Percentiles rank a stretch among this genome's conserved stretches.
phyloP scores from a whole-genome alignment of 805 yeast genomes.

The Ogataea thermomethanolica region DNA sequence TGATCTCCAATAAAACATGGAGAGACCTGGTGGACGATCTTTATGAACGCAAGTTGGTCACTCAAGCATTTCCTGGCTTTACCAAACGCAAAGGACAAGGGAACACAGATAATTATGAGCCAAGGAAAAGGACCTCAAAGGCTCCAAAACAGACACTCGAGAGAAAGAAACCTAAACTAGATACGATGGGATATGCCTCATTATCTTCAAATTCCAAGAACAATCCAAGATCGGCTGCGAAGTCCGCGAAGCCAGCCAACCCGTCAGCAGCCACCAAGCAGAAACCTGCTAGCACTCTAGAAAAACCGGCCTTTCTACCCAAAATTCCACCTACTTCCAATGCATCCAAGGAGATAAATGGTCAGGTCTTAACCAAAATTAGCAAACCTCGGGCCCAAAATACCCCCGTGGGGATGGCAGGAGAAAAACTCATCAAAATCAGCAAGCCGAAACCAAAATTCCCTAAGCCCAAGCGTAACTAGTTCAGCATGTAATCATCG shows the following conservation, averaged over 20 bases:
- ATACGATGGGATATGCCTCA: slow-evolving; percentile 4
- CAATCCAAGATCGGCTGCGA: no score
- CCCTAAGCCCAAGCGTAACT: slow-evolving; percentile 8
- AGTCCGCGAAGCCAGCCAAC: not conserved
- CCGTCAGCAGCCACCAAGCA: not conserved
- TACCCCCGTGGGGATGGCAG: slow-evolving; percentile 4
- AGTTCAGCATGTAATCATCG: not conserved
- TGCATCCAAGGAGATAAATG: no score
- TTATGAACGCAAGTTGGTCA: slow-evolving; percentile 37
- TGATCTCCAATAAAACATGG: slow-evolving; percentile 72
- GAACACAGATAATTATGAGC: not conserved
- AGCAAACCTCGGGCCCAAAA: not conserved
- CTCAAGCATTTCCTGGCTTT: slow-evolving; percentile 26
- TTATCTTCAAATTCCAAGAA: not conserved
- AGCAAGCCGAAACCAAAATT: slow-evolving; percentile 20
- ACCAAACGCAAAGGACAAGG: slow-evolving; percentile 11
- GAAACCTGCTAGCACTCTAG: not conserved
- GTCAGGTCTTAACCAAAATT: no score
- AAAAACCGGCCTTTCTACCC: slow-evolving; percentile 1
- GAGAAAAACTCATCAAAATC: slow-evolving; percentile 19
- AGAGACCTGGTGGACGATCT: slow-evolving; percentile 65
- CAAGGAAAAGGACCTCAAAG: not conserved
- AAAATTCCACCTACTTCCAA: not conserved
- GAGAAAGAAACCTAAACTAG: slow-evolving; percentile 5
- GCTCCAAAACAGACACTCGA: not conserved